A percentile compares a stretch with the other conserved stretches of the same genome.
Evolutionary conservation across 352 stramenopile species (phyloP).

Genomic region (Globisporangium paroecandrum): DNA sequence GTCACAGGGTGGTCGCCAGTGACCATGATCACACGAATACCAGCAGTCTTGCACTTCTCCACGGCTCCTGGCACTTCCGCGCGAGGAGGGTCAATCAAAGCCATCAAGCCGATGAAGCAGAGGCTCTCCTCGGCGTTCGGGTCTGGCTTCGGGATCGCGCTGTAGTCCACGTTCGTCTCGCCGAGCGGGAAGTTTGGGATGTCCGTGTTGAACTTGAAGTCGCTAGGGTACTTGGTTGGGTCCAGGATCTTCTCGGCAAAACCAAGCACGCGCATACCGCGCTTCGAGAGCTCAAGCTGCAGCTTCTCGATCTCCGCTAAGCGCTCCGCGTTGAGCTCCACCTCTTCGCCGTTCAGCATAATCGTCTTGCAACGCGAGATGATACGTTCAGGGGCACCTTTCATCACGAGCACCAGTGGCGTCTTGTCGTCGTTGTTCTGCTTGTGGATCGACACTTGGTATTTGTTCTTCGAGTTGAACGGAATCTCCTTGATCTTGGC

Average conservation of each 20-base stretch:
- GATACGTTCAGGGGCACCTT: conserved; percentile 96
- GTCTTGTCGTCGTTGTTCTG: conserved; percentile 70
- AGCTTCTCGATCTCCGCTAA: conserved; percentile 58
- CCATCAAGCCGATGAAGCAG: conserved; percentile 95
- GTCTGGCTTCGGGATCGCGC: conserved; percentile 48
- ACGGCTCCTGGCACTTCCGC: conserved; percentile 85
- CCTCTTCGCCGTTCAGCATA: conserved; percentile 54
- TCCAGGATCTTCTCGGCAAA: conserved; percentile 59
- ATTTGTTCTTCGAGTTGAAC: conserved; percentile 88
- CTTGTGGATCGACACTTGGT: conserved; percentile 77
- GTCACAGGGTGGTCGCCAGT: conserved; percentile 93
- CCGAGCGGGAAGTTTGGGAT: conserved; percentile 20
- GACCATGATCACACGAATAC: conserved; percentile 94
- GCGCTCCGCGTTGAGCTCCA: conserved; percentile 79
- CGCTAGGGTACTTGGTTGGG: conserved; percentile 28
- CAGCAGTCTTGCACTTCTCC: conserved; percentile 89
- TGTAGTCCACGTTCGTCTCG: conserved; percentile 47
- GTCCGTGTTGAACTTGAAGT: conserved; percentile 77
- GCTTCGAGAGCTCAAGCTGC: conserved; percentile 56
- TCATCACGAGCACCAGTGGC: conserved; percentile 87
- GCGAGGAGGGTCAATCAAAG: conserved; percentile 94
- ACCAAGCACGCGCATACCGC: conserved; percentile 58
- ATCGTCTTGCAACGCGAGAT: conserved; percentile 87
- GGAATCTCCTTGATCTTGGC: conserved; percentile 79
- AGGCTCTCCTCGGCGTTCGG: conserved; percentile 62